phyloP scores from a whole-genome alignment of 495 filamentous ascomycete genomes.

The Cercophora sp. region DNA sequence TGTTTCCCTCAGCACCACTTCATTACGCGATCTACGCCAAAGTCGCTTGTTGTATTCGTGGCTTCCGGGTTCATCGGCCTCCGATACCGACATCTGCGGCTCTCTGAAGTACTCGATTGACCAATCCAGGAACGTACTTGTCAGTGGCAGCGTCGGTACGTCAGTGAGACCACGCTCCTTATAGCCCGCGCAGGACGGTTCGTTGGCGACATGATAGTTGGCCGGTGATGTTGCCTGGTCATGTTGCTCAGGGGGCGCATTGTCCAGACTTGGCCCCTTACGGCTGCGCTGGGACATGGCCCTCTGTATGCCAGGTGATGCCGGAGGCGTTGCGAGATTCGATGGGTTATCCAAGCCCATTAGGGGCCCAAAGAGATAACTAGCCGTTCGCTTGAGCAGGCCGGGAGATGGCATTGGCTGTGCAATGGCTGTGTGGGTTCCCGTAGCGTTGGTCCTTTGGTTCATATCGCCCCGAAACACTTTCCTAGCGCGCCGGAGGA shows the following conservation, averaged over 20 bases:
- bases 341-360: conserved; percentile 49
- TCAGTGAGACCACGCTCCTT: conserved; percentile 53
- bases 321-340: conserved; percentile 23
- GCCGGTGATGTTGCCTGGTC: conserved; percentile 64
- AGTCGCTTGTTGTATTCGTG: conserved; percentile 95
- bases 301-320: conserved; percentile 42
- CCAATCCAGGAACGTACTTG: conserved; percentile 87
- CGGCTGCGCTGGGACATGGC: conserved; percentile 33
- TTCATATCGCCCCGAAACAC: conserved; percentile 50
- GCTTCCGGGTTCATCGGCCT: conserved; percentile 93
- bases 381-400: conserved; percentile 50
- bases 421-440: conserved; percentile 33
- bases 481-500: conserved; percentile 49
- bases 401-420: conserved; percentile 43
- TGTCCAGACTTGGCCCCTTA: conserved; percentile 61
- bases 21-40: conserved; percentile 90
- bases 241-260: conserved; percentile 68
- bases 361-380: conserved; percentile 49
- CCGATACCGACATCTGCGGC: conserved; percentile 95
- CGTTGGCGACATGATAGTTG: conserved; percentile 70
- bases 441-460: conserved; percentile 39
- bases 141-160: conserved; percentile 63
- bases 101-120: conserved; percentile 98
- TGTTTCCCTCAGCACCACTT: conserved; percentile 83
- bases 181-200: conserved; percentile 72